phyloP scores from a whole-genome alignment of 208 protist species.

The Leishmania turanica region DNA sequence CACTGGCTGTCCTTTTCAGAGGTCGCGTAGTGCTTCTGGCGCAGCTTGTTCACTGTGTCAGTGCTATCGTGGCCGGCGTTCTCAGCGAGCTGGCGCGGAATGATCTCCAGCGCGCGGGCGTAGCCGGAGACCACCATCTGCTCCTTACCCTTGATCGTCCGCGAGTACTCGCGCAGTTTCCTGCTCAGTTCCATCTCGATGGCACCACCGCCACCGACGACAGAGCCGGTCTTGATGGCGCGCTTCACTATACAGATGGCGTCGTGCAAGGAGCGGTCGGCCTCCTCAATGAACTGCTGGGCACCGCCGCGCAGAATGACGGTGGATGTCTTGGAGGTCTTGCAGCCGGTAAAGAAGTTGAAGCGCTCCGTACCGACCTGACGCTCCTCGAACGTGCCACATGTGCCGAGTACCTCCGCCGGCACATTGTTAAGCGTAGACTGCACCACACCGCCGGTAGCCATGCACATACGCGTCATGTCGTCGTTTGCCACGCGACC shows the following conservation, averaged over 20 bases:
- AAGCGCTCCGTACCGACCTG: slow-evolving; percentile 98
- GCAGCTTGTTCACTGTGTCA: slow-evolving; percentile 99
- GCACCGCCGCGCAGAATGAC: slow-evolving; percentile 97
- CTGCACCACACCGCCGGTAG: slow-evolving; percentile 97
- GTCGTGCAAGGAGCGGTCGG: slow-evolving; percentile 99
- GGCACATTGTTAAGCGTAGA: slow-evolving; percentile 97
- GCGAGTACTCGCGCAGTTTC: slow-evolving; percentile 96
- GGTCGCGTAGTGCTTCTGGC: slow-evolving; percentile 95
- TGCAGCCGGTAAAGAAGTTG: slow-evolving; percentile 99
- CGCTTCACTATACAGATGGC: slow-evolving; percentile 99
- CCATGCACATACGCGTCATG: slow-evolving; percentile 94
- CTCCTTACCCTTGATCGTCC: slow-evolving; percentile 98
- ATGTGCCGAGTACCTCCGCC: slow-evolving; percentile 94
- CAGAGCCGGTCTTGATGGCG: slow-evolving; percentile 95
- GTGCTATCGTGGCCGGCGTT: slow-evolving; percentile 99
- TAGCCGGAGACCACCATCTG: slow-evolving; percentile 99
- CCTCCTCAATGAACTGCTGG: slow-evolving; percentile 99
- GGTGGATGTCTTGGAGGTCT: slow-evolving; percentile 88
- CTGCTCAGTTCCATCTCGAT: slow-evolving; percentile 99
- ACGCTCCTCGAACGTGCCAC: slow-evolving; percentile 98
- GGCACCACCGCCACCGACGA: slow-evolving; percentile 99
- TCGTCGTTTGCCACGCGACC: slow-evolving; percentile 98
- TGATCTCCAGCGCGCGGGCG: slow-evolving; percentile 99
- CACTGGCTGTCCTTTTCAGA: slow-evolving; percentile 71
- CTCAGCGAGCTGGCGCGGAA: slow-evolving; percentile 98